Conservation (phyloP, 306 rosid species). For the Vigna radiata region DNA sequence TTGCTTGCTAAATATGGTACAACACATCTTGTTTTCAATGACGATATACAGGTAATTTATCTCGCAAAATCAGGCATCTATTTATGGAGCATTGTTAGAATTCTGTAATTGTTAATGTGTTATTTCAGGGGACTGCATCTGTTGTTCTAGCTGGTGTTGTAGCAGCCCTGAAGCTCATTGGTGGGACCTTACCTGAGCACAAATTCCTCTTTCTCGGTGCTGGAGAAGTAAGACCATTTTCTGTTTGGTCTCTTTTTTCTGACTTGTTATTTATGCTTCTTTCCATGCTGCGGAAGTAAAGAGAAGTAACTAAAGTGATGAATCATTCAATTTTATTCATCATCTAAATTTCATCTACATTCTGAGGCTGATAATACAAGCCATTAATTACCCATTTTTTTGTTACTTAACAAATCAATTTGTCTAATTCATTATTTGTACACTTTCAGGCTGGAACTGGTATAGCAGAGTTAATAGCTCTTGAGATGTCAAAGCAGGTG, state of each 20-base stretch:
- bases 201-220: constrained; percentile 97
- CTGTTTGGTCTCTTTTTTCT: not conserved
- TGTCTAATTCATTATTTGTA: constrained; percentile 34
- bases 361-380: not conserved
- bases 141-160: constrained; percentile 96
- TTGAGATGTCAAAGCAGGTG: constrained; percentile 83
- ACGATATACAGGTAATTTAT: constrained; percentile 82
- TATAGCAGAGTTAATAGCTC: constrained; percentile 94
- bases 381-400: constrained; percentile 2
- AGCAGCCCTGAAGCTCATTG: constrained; percentile 79
- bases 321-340: not conserved
- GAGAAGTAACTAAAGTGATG: not conserved
- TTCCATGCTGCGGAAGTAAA: constrained; percentile 3
- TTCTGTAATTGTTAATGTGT: constrained; percentile 27
- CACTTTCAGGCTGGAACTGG: constrained; percentile 90
- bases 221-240: constrained; percentile 65
- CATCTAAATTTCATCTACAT: not conserved
- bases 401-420: constrained; percentile 9
- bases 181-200: constrained; percentile 81
- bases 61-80: not conserved
- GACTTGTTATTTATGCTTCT: constrained; percentile 11
- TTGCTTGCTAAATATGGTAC: constrained; percentile 83
- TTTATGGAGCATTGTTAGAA: not conserved
- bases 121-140: constrained; percentile 87
- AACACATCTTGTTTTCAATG: constrained; percentile 92